phyloP scores from a whole-genome alignment of 768 basidiomycete species.

The Boletellus sp. region DNA sequence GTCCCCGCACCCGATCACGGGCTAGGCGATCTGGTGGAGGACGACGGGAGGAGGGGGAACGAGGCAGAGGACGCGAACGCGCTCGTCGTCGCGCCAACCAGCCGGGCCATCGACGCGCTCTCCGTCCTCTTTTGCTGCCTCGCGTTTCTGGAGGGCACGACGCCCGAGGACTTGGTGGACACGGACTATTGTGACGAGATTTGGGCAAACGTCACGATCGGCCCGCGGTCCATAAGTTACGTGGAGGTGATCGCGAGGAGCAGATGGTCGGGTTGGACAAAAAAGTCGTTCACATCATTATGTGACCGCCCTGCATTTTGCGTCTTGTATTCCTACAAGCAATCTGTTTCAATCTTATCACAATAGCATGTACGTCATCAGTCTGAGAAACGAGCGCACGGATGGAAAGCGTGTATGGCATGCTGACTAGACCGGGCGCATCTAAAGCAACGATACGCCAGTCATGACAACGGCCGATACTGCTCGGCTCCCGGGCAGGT shows the following conservation, averaged over 20 bases:
- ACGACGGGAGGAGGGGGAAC: background rate
- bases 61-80: background rate
- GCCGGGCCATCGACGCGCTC: conserved; percentile 9
- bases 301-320: background rate
- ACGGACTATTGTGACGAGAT: background rate
- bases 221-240: background rate
- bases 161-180: background rate
- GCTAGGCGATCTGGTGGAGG: background rate
- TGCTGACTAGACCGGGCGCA: too few relatives aligned
- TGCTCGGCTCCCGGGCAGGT: too few relatives aligned
- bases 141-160: conserved; percentile 5
- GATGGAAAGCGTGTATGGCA: too few relatives aligned
- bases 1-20: conserved; percentile 2
- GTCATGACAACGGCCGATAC: too few relatives aligned
- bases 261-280: background rate
- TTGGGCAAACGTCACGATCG: conserved; percentile 3
- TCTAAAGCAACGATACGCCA: too few relatives aligned
- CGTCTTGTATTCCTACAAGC: too few relatives aligned
- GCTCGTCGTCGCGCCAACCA: conserved; percentile 11
- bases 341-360: too few relatives aligned
- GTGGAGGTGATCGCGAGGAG: background rate
- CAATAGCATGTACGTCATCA: too few relatives aligned
- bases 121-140: conserved; percentile 14
- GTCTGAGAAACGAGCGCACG: too few relatives aligned
- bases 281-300: background rate